phyloP scores from a whole-genome alignment of 805 yeast genomes.

The Lipomyces yamadae region DNA sequence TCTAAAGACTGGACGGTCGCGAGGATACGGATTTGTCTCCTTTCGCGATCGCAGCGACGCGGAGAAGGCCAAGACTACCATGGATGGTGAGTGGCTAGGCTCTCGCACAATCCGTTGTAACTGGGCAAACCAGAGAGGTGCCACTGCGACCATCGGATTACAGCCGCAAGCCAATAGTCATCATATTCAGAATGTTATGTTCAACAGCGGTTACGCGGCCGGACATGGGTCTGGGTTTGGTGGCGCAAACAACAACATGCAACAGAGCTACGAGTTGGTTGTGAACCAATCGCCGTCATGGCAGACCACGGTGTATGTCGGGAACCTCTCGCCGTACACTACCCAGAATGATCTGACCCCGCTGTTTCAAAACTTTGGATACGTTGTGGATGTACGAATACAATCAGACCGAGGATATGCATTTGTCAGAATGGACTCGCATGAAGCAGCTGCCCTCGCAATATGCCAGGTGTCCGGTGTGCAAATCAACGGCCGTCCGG shows the following conservation, averaged over 20 bases:
- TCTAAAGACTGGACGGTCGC: conserved; percentile 62
- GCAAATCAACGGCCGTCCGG: conserved; percentile 71
- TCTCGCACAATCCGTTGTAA: conserved; percentile 82
- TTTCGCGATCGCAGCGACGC: conserved; percentile 72
- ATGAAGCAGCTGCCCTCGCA: conserved; percentile 87
- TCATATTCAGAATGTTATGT: background rate
- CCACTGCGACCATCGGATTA: conserved; percentile 1
- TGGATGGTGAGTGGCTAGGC: conserved; percentile 73
- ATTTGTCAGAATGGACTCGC: conserved; percentile 83
- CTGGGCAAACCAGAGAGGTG: conserved; percentile 72
- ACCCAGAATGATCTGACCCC: conserved; percentile 76
- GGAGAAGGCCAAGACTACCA: conserved; percentile 67
- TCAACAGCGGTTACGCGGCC: conserved; percentile 1
- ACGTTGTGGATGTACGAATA: conserved; percentile 76
- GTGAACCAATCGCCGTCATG: conserved; percentile 78
- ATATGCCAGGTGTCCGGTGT: conserved; percentile 74
- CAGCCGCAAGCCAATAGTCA: background rate
- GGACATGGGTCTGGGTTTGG: background rate
- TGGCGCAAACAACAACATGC: conserved; percentile 39
- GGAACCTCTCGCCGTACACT: conserved; percentile 79
- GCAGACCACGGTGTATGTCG: conserved; percentile 86
- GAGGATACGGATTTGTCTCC: conserved; percentile 91
- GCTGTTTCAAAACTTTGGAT: conserved; percentile 77
- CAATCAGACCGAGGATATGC: conserved; percentile 87
- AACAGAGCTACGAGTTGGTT: conserved; percentile 70